Conservation (phyloP, 306 rosid species). For the Rosa lucieae region DNA sequence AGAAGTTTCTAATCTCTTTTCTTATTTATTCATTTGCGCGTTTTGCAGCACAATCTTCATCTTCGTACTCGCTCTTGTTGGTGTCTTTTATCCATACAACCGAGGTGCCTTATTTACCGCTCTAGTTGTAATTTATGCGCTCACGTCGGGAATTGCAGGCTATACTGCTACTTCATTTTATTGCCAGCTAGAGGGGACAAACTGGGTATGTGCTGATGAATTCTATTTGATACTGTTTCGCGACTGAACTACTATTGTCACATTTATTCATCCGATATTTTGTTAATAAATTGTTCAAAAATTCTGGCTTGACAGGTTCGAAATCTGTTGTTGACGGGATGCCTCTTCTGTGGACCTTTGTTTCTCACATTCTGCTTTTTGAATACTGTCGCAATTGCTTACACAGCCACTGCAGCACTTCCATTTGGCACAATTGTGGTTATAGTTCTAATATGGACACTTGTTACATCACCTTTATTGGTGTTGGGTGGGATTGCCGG, state of each 20-base stretch:
- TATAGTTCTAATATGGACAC: slow-evolving; percentile 68
- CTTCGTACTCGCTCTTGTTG: slow-evolving; percentile 81
- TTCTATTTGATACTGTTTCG: slow-evolving; percentile 16
- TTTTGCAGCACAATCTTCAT: slow-evolving; percentile 72
- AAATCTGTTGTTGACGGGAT: slow-evolving; percentile 60
- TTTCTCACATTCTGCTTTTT: slow-evolving; percentile 61
- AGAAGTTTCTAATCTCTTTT: neutral
- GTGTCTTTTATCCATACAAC: slow-evolving; percentile 93
- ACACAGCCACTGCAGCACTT: slow-evolving; percentile 71
- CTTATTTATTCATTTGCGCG: neutral
- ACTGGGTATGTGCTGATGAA: slow-evolving; percentile 55
- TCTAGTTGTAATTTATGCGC: slow-evolving; percentile 86
- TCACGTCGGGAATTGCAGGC: slow-evolving; percentile 94
- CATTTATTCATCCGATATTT: slow-evolving; percentile 8
- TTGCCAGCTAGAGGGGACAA: slow-evolving; percentile 87
- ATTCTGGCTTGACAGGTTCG: slow-evolving; percentile 51
- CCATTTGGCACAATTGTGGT: slow-evolving; percentile 70
- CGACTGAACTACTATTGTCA: neutral
- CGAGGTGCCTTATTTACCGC: slow-evolving; percentile 90
- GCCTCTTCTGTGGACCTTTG: slow-evolving; percentile 70
- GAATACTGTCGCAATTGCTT: slow-evolving; percentile 60
- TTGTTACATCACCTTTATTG: slow-evolving; percentile 65
- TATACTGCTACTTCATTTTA: slow-evolving; percentile 85
- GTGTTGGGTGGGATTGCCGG: slow-evolving; percentile 77
- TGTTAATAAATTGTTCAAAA: slow-evolving; percentile 4